phyloP scores from a whole-genome alignment of 352 stramenopile species.

The Phytophthora tentaculata region DNA sequence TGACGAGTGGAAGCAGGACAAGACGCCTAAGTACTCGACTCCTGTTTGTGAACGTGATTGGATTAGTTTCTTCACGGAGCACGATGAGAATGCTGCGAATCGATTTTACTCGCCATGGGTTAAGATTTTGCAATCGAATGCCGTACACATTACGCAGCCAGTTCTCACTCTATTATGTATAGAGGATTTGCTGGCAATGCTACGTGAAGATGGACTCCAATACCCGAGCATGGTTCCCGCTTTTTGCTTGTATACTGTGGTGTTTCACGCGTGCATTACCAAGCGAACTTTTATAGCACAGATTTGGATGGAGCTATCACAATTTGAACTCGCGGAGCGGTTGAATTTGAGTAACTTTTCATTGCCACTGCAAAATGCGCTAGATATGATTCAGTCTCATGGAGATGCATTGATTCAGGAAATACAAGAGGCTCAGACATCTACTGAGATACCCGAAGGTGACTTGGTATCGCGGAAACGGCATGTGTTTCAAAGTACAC shows the following conservation, averaged over 20 bases:
- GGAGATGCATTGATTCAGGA: slow-evolving; percentile 53
- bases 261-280: slow-evolving; percentile 49
- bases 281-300: slow-evolving; percentile 40
- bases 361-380: slow-evolving; percentile 57
- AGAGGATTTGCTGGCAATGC: slow-evolving; percentile 49
- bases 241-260: slow-evolving; percentile 59
- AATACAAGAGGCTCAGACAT: slow-evolving; percentile 33
- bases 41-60: slow-evolving; percentile 43
- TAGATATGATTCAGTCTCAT: slow-evolving; percentile 55
- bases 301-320: slow-evolving; percentile 63
- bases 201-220: slow-evolving; percentile 35
- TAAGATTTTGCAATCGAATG: slow-evolving; percentile 31
- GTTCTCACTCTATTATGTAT: slow-evolving; percentile 56
- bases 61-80: slow-evolving; percentile 56
- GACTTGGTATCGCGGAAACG: slow-evolving; percentile 22
- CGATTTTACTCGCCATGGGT: slow-evolving; percentile 67
- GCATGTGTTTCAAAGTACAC: slow-evolving; percentile 32
- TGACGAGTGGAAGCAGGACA: slow-evolving; percentile 62
- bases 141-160: slow-evolving; percentile 50
- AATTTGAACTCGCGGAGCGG: slow-evolving; percentile 55
- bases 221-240: slow-evolving; percentile 46
- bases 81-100: slow-evolving; percentile 39
- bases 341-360: slow-evolving; percentile 48
- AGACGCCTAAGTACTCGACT: slow-evolving; percentile 32
- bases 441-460: background rate